Evolutionary conservation across 306 rosid genomes (phyloP).

Genomic region (Hippophae rhamnoides): DNA sequence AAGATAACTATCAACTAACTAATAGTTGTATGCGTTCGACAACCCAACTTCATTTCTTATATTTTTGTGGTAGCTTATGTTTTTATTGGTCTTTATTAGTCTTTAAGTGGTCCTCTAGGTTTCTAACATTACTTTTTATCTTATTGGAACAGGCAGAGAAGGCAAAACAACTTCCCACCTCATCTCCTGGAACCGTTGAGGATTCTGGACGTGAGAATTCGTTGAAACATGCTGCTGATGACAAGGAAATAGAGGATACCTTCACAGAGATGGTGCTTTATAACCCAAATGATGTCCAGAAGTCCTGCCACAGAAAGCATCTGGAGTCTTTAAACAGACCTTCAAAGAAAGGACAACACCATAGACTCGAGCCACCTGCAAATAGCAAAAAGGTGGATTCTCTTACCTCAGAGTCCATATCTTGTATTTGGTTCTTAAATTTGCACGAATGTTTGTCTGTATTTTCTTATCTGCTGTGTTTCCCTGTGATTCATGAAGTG

Average conservation of each 20-base stretch:
- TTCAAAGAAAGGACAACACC: constrained; percentile 38
- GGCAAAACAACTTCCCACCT: constrained; percentile 22
- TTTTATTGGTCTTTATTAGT: too few relatives aligned
- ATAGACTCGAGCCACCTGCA: constrained; percentile 18
- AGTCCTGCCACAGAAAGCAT: constrained; percentile 25
- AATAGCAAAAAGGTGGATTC: constrained; percentile 37
- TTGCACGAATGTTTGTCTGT: not conserved
- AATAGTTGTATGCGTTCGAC: too few relatives aligned
- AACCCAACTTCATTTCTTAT: too few relatives aligned
- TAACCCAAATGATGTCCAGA: constrained; percentile 18
- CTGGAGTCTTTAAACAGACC: constrained; percentile 27
- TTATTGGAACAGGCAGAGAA: constrained; percentile 34
- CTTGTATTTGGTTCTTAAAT: not conserved
- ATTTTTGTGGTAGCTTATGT: too few relatives aligned
- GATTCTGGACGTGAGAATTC: constrained; percentile 30
- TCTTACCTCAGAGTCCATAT: not conserved
- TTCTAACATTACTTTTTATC: not conserved
- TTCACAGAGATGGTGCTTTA: constrained; percentile 19
- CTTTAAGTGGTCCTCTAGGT: too few relatives aligned
- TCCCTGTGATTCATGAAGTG: too few relatives aligned
- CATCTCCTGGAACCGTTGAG: constrained; percentile 19
- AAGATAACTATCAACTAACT: too few relatives aligned
- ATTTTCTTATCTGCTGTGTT: too few relatives aligned
- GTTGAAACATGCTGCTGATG: constrained; percentile 23
- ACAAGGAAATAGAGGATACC: constrained; percentile 27